Percentiles rank a stretch among this genome's conserved stretches.
These are phyloP conservation scores for Fusarium compactum DNA, from an alignment of 2,329 filamentous ascomycete genomes.

Conservation along the genomic window DNA sequence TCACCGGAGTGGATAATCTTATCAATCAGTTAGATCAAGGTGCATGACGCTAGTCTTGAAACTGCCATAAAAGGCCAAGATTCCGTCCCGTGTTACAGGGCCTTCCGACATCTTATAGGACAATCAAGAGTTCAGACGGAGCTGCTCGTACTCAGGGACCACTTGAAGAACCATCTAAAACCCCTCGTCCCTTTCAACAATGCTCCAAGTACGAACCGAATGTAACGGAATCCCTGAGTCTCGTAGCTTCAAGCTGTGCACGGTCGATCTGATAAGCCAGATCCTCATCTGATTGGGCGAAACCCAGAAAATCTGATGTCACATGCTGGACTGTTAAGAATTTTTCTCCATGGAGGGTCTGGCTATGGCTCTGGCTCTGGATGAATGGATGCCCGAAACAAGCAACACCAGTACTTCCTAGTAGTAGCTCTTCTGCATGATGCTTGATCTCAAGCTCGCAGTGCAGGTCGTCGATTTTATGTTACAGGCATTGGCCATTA, in stretches of 20 bases:
- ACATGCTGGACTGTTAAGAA: conserved; percentile 45
- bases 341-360: conserved; percentile 36
- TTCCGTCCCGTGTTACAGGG: conserved; percentile 25
- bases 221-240: conserved; percentile 19
- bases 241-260: conserved; percentile 24
- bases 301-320: conserved; percentile 42
- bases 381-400: conserved; percentile 16
- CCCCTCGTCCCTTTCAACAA: conserved; percentile 11
- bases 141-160: conserved; percentile 5
- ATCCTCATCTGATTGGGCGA: conserved; percentile 22
- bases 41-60: conserved; percentile 40
- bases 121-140: conserved; percentile 13
- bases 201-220: conserved; percentile 14
- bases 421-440: conserved; percentile 12
- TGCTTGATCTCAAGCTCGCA: conserved; percentile 29
- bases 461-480: conserved; percentile 37
- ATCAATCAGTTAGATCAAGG: conserved; percentile 48
- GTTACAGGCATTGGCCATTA: conserved; percentile 24
- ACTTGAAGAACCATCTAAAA: conserved; percentile 13
- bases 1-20: conserved; percentile 42
- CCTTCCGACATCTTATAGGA: conserved; percentile 2
- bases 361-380: neutral
- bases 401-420: conserved; percentile 22
- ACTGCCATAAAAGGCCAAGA: conserved; percentile 9
- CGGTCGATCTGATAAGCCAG: conserved; percentile 45